Base-by-base conservation (phyloP, 164 flowering plant species). In the Tetrastigma voinierianum region DNA sequence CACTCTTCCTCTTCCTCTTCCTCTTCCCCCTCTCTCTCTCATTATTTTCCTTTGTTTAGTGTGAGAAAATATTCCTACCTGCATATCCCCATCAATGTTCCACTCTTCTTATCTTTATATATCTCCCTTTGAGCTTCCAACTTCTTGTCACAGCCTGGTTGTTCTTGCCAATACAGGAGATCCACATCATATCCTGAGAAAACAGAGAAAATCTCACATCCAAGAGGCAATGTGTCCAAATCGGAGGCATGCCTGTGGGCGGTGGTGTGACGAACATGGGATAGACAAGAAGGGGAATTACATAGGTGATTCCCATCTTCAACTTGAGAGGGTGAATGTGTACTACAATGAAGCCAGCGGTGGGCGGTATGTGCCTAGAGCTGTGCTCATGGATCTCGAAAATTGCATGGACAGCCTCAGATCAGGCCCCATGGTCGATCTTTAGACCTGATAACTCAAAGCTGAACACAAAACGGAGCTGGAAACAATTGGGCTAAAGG, bases 151-250 rank as follows among this genome's bases (percentile, higher is more conserved):
- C 46, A 64, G 47, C 67, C 40, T 40, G n/a, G n/a, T 54, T n/a
- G 49, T 23, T 48, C 15, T 7, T 9, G 20, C 21, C 17, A 73
- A 60, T 40, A 32, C 51, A n/a, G n/a, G 6, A 32, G n/a, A 32
- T 3, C 40, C 40, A 32, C 6, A 32, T 32, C 40, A n/a, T n/a
- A 32, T 32, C 6, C 40, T 32, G 23, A 74, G 60, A 58, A 86
- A 82, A 86, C n/a, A 86, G 87, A 70, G 90, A 86, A 80, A 86
- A 84, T 56, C 85, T 86, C 90, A 84, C 48, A 59, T 86, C 59
- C 88, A 84, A 76, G 87, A 86, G 90, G 9, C 90, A 86, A 79
- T 86, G 90, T 66, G 90, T 83, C 81, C 89, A 83, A 65, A 82
- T 83, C 43, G 86, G 87, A 10, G 81, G 76, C 63, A 83, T 82